Base-by-base conservation (phyloP, 495 filamentous ascomycete genomes). In the Pyronema omphalodes region DNA sequence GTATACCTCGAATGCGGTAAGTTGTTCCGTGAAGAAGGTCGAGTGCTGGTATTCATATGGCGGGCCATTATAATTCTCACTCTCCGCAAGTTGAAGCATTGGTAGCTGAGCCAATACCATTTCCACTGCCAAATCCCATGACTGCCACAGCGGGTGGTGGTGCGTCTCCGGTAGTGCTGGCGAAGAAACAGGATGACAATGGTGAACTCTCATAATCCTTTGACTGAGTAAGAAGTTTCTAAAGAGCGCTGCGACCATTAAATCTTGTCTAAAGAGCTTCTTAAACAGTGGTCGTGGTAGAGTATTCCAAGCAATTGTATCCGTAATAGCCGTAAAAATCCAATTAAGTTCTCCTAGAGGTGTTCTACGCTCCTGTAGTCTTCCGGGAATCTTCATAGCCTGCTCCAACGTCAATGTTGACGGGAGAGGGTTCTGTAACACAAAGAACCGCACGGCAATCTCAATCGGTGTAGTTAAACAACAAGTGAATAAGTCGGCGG, bases 251-350 rank as follows among this genome's bases (percentile, higher is more conserved):
- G 91, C 91, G 33, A 96, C 91, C 91, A 99, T 96, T n/a, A 99
- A 72, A 66, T 99, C 91, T 62, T 99, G 91, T 8, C 91, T 73
- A 65, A 96, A 99, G 49, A 95, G 83, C 61, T 93, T 93, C 69
- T 93, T 89, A 68, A 99, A 99, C 14, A 94, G 70, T 12, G 85
- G 77, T 3, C 88, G 80, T 7, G 87, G 84, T 9, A 99, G 70
- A 3, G 82, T 86, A 46, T 94, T 96, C 91, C 91, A 99, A 6
- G 91, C 91, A 63, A 99, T 99, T 0, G 91, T 96, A 66, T 99
- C 91, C 1, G 91, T 99, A 54, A 99, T 95, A 11, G 91, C 91
- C 1, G 91, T 99, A 60, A 99, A 94, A 18, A 99, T 99, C 91
- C 91, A 99, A 65, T 96, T 96, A 3, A 99, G 70, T 68, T 99